Conservation (phyloP, 179 eudicot genomes). For the Spergularia azorica region DNA sequence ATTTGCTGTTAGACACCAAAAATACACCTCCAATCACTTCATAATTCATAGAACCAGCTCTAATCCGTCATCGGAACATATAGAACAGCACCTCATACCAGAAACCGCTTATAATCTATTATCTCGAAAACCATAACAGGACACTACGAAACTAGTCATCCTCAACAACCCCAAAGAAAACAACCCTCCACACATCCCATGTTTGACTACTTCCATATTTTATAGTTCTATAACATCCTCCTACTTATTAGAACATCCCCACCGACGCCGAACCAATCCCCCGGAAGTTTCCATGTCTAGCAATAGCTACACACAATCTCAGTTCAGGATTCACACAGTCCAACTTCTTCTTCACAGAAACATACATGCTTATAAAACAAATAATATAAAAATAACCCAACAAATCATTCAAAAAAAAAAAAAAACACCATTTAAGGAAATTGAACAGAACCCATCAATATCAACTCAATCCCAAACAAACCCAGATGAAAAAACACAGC, state of each 20-base stretch:
- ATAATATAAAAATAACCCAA: neutral
- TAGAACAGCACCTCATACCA: neutral
- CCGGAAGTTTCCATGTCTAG: neutral
- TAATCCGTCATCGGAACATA: neutral
- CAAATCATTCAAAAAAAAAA: neutral
- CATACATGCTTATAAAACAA: neutral
- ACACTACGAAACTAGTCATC: neutral
- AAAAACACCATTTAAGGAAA: neutral
- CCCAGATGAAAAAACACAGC: constrained; percentile 5
- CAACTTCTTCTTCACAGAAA: neutral
- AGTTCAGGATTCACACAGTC: neutral
- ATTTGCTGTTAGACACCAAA: neutral
- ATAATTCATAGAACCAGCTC: neutral
- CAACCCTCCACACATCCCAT: neutral
- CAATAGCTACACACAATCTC: neutral
- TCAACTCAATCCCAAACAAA: constrained; percentile 5
- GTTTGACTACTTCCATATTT: neutral
- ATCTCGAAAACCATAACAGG: neutral
- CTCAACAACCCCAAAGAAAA: neutral
- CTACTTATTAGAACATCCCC: neutral
- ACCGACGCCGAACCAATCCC: neutral
- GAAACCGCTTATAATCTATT: neutral
- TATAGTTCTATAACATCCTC: neutral
- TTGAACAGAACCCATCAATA: neutral
- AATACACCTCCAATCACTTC: neutral